These are phyloP conservation scores for Ganoderma multipileum DNA, from an alignment of 1,284 basidiomycete genomes.

Conservation along the genomic window DNA sequence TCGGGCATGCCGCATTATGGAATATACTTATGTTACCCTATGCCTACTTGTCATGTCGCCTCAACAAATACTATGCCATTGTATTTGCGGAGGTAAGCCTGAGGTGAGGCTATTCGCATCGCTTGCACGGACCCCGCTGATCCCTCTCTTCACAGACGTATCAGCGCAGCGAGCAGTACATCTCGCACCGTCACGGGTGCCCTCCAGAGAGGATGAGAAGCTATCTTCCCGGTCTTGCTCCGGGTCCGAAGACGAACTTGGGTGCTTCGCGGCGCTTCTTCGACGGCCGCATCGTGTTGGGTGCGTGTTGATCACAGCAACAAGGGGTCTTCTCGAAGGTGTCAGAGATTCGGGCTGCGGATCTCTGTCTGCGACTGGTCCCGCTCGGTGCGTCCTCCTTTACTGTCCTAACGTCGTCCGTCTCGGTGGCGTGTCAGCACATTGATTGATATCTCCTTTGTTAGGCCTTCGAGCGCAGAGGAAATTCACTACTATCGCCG, in stretches of 20 bases:
- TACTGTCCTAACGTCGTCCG: neutral
- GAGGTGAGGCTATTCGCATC: neutral
- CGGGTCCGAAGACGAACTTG: neutral
- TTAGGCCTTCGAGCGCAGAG: neutral
- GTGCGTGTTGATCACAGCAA: neutral
- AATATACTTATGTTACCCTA: neutral
- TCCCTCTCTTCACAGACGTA: neutral
- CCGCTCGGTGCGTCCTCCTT: neutral
- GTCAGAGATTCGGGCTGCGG: neutral
- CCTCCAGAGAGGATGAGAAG: neutral
- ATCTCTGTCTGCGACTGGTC: neutral
- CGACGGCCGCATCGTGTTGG: neutral
- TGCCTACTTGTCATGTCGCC: neutral
- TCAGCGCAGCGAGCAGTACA: neutral
- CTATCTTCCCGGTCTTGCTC: neutral
- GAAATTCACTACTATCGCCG: neutral
- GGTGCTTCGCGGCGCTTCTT: neutral
- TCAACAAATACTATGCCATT: neutral
- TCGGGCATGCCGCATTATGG: conserved; percentile 3
- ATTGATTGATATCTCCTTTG: neutral
- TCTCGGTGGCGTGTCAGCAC: neutral
- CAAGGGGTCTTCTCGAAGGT: neutral
- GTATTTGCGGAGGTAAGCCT: neutral
- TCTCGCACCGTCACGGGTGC: neutral
- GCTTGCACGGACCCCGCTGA: neutral